Conservation (phyloP, 1,284 basidiomycete genomes). For the Heterobasidion occidentale region DNA sequence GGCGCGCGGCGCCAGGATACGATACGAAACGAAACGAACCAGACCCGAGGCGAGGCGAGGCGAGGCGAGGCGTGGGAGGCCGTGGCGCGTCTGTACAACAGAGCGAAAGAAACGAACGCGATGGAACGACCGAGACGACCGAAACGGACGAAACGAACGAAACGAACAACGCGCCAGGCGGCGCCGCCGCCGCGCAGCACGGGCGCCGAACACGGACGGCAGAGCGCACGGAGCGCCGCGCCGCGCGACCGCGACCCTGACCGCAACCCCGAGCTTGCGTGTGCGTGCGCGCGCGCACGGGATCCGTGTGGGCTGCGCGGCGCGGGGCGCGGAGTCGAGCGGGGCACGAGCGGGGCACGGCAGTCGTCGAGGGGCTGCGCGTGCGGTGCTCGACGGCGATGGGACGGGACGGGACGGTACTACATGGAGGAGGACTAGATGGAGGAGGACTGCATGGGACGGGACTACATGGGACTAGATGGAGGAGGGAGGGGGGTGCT, state of each 20-base stretch:
- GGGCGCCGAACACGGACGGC: constrained; percentile 31
- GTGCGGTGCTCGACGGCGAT: not conserved
- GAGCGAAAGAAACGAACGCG: constrained; percentile 21
- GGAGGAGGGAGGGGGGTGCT: too few species aligned
- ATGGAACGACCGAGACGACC: constrained; percentile 46
- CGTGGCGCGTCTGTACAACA: constrained; percentile 48
- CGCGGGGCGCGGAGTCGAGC: constrained; percentile 50
- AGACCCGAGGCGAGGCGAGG: too few species aligned
- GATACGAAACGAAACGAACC: too few species aligned
- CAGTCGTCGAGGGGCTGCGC: constrained; percentile 41
- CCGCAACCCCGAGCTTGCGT: too few species aligned
- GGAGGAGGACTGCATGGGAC: not conserved
- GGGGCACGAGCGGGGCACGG: constrained; percentile 60
- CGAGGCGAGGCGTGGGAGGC: constrained; percentile 35
- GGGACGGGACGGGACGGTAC: not conserved
- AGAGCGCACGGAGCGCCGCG: too few species aligned
- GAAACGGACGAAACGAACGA: constrained; percentile 75
- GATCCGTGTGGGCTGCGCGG: constrained; percentile 57
- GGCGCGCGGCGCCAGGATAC: too few species aligned
- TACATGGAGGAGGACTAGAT: not conserved
- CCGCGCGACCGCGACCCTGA: constrained; percentile 12
- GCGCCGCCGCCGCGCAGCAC: too few species aligned
- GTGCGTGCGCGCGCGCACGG: constrained; percentile 32
- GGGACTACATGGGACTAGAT: not conserved
- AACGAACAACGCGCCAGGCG: too few species aligned